A percentile compares a stretch with the other conserved stretches of the same genome.
Evolutionary conservation across 2,329 filamentous ascomycete genomes (phyloP).

Genomic region (Nothophaeocryptopus gaeumannii): DNA sequence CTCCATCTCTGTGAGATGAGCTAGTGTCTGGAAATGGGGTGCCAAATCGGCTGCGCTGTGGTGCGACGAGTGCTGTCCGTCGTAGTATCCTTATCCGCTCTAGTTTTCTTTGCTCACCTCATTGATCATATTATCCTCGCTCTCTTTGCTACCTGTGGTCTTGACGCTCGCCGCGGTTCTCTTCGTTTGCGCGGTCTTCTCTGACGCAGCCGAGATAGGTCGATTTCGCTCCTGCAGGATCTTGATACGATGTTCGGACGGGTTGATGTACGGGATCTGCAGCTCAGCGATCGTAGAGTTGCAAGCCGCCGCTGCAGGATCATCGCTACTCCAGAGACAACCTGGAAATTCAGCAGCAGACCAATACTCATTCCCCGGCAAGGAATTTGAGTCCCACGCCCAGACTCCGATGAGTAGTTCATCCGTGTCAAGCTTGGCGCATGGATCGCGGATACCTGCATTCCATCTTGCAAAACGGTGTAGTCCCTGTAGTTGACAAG

Average conservation of each 20-base stretch:
- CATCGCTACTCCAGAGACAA: slow-evolving; percentile 18
- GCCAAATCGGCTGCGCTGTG: too few relatives aligned
- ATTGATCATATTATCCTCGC: too few relatives aligned
- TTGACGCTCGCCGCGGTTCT: too few relatives aligned
- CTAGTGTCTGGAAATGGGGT: too few relatives aligned
- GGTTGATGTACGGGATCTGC: slow-evolving; percentile 31
- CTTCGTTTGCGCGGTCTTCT: too few relatives aligned
- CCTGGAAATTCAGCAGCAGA: slow-evolving; percentile 6
- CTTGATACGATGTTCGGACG: slow-evolving; percentile 15
- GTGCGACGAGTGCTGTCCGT: too few relatives aligned
- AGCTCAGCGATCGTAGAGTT: slow-evolving; percentile 31
- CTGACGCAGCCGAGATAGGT: too few relatives aligned
- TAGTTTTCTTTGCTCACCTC: too few relatives aligned
- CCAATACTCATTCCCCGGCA: slow-evolving; percentile 34
- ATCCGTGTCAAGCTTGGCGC: slow-evolving; percentile 20
- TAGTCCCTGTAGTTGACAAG: slow-evolving; percentile 16
- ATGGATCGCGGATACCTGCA: slow-evolving; percentile 20
- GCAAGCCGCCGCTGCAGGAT: slow-evolving; percentile 32
- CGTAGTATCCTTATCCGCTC: too few relatives aligned
- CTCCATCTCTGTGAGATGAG: too few relatives aligned
- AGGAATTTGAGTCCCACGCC: slow-evolving; percentile 33
- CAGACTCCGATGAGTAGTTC: slow-evolving; percentile 29
- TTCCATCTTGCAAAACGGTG: slow-evolving; percentile 19
- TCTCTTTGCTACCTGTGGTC: too few relatives aligned
- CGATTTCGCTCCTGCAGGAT: background rate